A percentile compares a stretch with the other conserved stretches of the same genome.
Conservation (phyloP, 257 asterid species). For the Fraxinus quadrangulata region DNA sequence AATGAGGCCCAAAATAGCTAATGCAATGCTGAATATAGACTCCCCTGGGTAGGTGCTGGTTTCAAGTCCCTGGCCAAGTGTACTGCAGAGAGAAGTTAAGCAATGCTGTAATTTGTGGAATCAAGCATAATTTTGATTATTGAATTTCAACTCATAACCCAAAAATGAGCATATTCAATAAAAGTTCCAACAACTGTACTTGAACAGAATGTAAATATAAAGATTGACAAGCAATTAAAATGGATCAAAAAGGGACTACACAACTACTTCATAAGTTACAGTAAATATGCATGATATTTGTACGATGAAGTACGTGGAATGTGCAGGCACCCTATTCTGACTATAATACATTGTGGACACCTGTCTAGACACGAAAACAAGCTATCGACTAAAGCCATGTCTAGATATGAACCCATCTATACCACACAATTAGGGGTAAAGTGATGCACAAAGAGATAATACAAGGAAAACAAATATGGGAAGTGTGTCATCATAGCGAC, state of each 20-base stretch:
- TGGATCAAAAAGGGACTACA: neutral
- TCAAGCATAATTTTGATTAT: constrained; percentile 5
- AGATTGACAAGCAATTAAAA: neutral
- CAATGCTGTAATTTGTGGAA: constrained; percentile 8
- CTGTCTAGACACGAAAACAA: neutral
- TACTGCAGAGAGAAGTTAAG: constrained; percentile 50
- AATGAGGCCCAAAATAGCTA: constrained; percentile 91
- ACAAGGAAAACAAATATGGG: neutral
- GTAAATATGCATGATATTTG: neutral
- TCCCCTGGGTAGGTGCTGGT: constrained; percentile 99
- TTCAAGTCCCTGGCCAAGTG: constrained; percentile 97
- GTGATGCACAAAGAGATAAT: constrained; percentile 7
- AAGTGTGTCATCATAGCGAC: neutral
- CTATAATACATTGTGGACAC: constrained; percentile 1
- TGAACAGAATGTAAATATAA: neutral
- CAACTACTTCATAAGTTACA: neutral
- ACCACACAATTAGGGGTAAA: neutral
- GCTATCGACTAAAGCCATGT: neutral
- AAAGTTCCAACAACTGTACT: neutral
- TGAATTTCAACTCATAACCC: constrained; percentile 5
- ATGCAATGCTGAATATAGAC: constrained; percentile 90
- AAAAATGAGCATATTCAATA: neutral
- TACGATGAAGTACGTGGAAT: neutral
- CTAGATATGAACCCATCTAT: constrained; percentile 2
- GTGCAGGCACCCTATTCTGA: neutral